These are phyloP conservation scores for Hortiboletus campestris DNA, from an alignment of 768 basidiomycete genomes.

Conservation along the genomic window DNA sequence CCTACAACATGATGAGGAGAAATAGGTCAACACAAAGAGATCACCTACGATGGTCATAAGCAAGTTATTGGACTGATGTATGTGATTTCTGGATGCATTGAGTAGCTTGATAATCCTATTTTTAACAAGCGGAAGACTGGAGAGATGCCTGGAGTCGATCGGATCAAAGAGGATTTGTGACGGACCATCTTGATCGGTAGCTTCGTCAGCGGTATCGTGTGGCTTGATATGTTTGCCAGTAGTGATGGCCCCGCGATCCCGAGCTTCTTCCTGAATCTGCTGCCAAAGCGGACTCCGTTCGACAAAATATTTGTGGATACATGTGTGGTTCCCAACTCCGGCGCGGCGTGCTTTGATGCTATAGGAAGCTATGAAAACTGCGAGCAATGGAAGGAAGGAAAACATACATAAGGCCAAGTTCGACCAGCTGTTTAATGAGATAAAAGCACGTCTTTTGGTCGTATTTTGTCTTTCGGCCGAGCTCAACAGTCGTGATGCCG, in stretches of 20 bases:
- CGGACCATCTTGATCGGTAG: slow-evolving; percentile 15
- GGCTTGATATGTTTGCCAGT: slow-evolving; percentile 12
- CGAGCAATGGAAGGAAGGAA: neutral
- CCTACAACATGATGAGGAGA: slow-evolving; percentile 41
- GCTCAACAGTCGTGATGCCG: slow-evolving; percentile 74
- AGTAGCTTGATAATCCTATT: slow-evolving; percentile 71
- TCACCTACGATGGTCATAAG: slow-evolving; percentile 68
- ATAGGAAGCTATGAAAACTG: slow-evolving; percentile 1
- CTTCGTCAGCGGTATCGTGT: slow-evolving; percentile 19
- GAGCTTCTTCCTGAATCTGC: slow-evolving; percentile 62
- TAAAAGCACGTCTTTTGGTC: slow-evolving; percentile 92
- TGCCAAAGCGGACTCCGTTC: slow-evolving; percentile 75
- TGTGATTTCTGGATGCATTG: slow-evolving; percentile 63
- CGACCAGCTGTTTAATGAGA: slow-evolving; percentile 71
- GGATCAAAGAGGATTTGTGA: slow-evolving; percentile 57
- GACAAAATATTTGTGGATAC: slow-evolving; percentile 83
- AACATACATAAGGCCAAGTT: slow-evolving; percentile 70
- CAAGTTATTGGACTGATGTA: slow-evolving; percentile 74
- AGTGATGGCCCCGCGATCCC: slow-evolving; percentile 28
- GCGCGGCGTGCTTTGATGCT: slow-evolving; percentile 78
- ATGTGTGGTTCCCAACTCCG: slow-evolving; percentile 73
- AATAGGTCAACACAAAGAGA: neutral
- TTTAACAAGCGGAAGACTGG: slow-evolving; percentile 70
- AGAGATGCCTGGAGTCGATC: slow-evolving; percentile 75
- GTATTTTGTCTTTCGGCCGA: slow-evolving; percentile 76